phyloP scores from a whole-genome alignment of 345 rosid species.

The Gossypium australe region DNA sequence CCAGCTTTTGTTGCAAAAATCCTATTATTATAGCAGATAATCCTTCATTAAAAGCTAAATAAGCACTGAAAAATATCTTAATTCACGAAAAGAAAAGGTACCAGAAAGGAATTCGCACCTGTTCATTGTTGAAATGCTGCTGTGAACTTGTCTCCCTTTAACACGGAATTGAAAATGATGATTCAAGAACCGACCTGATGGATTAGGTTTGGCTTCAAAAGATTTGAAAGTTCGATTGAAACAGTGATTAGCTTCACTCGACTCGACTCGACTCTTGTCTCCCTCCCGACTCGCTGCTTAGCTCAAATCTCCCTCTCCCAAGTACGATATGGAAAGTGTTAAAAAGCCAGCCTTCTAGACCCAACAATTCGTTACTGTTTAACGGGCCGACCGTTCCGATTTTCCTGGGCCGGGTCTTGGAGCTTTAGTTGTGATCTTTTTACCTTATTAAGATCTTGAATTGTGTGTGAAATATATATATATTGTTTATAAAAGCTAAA shows the following conservation, averaged over 20 bases:
- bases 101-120: constrained; percentile 1
- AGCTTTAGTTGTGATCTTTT: too few species aligned
- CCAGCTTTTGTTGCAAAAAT: constrained; percentile 23
- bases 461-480: too few species aligned
- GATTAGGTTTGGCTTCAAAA: background rate
- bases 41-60: constrained; percentile 2
- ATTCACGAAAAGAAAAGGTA: background rate
- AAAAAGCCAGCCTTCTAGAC: background rate
- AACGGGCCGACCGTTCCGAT: background rate
- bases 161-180: background rate
- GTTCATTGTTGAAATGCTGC: constrained; percentile 2
- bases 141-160: background rate
- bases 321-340: background rate
- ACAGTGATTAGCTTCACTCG: background rate
- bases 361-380: background rate
- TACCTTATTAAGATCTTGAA: too few species aligned
- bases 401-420: background rate
- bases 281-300: background rate
- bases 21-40: constrained; percentile 19
- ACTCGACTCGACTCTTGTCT: background rate
- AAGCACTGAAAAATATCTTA: background rate
- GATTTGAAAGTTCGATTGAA: background rate
- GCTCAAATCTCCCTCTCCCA: background rate
- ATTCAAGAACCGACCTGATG: background rate
- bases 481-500: too few species aligned